A percentile compares a stretch with the other conserved stretches of the same genome.
phyloP scores from a whole-genome alignment of 441 rosid species.

The Erodium moschatum region DNA sequence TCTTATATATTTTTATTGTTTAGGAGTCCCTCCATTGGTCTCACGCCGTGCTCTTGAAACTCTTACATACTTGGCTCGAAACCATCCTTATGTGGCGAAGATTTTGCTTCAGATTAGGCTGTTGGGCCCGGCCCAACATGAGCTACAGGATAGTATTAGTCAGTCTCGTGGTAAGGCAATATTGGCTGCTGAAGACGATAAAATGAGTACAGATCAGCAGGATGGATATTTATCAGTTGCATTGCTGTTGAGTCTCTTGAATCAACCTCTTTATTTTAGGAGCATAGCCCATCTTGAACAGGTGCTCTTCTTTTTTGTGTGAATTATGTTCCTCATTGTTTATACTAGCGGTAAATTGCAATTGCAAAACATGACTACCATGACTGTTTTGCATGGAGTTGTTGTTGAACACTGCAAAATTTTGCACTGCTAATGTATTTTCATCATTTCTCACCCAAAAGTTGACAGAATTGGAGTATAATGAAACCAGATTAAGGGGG shows the following conservation, averaged over 20 bases:
- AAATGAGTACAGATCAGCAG: slow-evolving; percentile 28
- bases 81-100: slow-evolving; percentile 76
- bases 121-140: slow-evolving; percentile 39
- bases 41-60: slow-evolving; percentile 91
- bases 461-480: too few species aligned
- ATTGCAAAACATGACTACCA: too few species aligned
- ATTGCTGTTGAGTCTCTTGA: slow-evolving; percentile 80
- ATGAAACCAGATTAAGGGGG: too few species aligned
- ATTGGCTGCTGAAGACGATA: slow-evolving; percentile 45
- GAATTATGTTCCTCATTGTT: too few species aligned
- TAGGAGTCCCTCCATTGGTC: slow-evolving; percentile 90
- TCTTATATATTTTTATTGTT: slow-evolving; percentile 18
- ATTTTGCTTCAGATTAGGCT: slow-evolving; percentile 67
- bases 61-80: slow-evolving; percentile 75
- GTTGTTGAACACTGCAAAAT: too few species aligned
- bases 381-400: too few species aligned
- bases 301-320: slow-evolving; percentile 32
- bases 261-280: slow-evolving; percentile 86
- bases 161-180: slow-evolving; percentile 65
- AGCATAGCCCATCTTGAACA: slow-evolving; percentile 97
- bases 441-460: too few species aligned
- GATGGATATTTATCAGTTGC: slow-evolving; percentile 53
- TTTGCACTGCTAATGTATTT: too few species aligned
- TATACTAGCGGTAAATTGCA: too few species aligned
- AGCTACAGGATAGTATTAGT: slow-evolving; percentile 29